Conservation (phyloP, 1,139 yeast genomes). For the Groenewaldozyma auringiensis region DNA sequence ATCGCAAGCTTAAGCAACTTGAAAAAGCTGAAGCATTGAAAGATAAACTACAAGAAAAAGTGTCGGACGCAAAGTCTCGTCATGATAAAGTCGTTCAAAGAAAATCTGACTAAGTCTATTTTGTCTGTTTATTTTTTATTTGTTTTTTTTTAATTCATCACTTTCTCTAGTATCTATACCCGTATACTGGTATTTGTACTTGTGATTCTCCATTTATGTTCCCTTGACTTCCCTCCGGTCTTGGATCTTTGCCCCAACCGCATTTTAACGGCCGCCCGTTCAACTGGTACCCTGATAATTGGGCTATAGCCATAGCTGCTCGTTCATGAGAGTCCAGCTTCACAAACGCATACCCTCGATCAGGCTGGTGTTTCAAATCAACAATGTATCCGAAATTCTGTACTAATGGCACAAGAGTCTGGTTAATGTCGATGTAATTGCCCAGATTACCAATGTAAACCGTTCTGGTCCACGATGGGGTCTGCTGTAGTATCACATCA, state of each 20-base stretch:
- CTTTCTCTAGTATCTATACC: not conserved
- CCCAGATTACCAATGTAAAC: conserved; percentile 83
- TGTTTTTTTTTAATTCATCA: too few relatives aligned
- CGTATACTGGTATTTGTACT: not conserved
- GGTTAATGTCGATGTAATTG: conserved; percentile 64
- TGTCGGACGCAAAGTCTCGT: conserved; percentile 21
- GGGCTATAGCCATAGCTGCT: conserved; percentile 83
- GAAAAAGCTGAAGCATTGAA: conserved; percentile 24
- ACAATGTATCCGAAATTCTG: conserved; percentile 77
- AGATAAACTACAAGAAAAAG: conserved; percentile 26
- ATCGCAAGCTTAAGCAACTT: conserved; percentile 21
- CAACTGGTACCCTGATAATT: conserved; percentile 63
- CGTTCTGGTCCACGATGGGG: conserved; percentile 83
- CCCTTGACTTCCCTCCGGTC: not conserved
- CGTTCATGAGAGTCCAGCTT: conserved; percentile 80
- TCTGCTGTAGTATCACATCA: conserved; percentile 64
- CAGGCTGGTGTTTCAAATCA: conserved; percentile 74
- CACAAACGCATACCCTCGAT: conserved; percentile 78
- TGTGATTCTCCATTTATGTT: not conserved
- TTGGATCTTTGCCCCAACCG: conserved; percentile 71
- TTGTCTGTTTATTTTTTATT: too few relatives aligned
- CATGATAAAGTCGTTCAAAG: conserved; percentile 18
- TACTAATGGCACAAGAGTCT: conserved; percentile 57
- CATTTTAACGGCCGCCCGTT: conserved; percentile 76
- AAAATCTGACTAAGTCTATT: not conserved